A percentile compares a stretch with the other conserved stretches of the same genome.
These are phyloP conservation scores for Apocynum venetum DNA, from an alignment of 257 asterid species.

Conservation along the genomic window DNA sequence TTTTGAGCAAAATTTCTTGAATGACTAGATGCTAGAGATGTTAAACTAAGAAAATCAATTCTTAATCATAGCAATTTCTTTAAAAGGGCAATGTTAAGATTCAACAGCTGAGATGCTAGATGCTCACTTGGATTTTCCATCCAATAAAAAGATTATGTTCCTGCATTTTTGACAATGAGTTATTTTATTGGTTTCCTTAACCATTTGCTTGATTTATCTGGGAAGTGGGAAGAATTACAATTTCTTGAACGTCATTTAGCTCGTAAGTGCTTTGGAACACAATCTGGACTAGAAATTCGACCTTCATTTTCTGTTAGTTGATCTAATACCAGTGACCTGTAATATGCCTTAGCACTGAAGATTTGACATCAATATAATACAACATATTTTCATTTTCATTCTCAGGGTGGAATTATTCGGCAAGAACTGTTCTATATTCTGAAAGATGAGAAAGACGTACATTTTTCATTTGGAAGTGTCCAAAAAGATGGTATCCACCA, in stretches of 20 bases:
- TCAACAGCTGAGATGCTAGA: background rate
- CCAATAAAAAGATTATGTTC: background rate
- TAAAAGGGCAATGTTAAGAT: background rate
- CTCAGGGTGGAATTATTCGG: slow-evolving; percentile 66
- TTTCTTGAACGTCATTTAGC: background rate
- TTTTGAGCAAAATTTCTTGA: background rate
- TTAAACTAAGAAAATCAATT: background rate
- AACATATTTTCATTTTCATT: background rate
- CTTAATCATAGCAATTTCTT: background rate
- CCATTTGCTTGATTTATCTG: background rate
- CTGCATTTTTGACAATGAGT: background rate
- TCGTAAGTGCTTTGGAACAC: background rate
- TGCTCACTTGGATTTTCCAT: background rate
- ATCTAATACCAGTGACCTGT: background rate
- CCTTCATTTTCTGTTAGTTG: background rate
- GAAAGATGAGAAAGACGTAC: slow-evolving; percentile 67
- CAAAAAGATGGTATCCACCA: slow-evolving; percentile 49
- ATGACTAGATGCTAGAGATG: background rate
- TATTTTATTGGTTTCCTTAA: background rate
- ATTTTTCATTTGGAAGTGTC: slow-evolving; percentile 62
- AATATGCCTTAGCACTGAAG: background rate
- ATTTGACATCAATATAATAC: background rate
- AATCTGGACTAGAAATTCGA: background rate
- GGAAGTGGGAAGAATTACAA: background rate
- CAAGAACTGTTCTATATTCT: slow-evolving; percentile 59